Percentiles rank a stretch among this genome's conserved stretches.
Evolutionary conservation across 2,329 filamentous ascomycete genomes (phyloP).

Genomic region (Lomentospora prolificans): DNA sequence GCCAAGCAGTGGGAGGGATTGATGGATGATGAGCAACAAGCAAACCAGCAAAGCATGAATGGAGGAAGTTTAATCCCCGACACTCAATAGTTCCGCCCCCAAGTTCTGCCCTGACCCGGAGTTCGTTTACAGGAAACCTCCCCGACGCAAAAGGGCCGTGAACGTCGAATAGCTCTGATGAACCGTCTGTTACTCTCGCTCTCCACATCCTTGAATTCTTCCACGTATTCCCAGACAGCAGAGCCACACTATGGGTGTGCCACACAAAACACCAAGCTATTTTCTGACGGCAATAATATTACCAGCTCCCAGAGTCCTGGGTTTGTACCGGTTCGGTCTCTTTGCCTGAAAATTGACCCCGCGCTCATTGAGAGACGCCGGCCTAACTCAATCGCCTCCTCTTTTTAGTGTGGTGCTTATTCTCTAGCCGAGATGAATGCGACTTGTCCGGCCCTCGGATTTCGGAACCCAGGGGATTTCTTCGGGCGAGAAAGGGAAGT

Average conservation of each 20-base stretch:
- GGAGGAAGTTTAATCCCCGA: too few species aligned
- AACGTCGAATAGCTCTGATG: too few species aligned
- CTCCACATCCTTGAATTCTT: too few species aligned
- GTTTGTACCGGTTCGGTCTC: not conserved
- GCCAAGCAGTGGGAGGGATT: too few species aligned
- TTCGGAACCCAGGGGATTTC: not conserved
- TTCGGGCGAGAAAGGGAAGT: not conserved
- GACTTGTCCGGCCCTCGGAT: not conserved
- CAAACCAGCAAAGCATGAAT: not conserved
- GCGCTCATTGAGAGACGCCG: too few species aligned
- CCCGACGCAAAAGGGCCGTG: too few species aligned
- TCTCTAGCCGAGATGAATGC: not conserved
- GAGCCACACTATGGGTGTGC: too few species aligned
- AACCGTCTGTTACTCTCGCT: too few species aligned
- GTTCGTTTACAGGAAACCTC: too few species aligned
- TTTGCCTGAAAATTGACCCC: not conserved
- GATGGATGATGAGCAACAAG: not conserved
- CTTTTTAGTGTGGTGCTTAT: not conserved
- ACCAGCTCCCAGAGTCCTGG: not conserved
- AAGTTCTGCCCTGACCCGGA: too few species aligned
- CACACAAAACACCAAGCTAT: not conserved
- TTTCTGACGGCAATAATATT: not conserved
- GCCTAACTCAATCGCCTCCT: not conserved
- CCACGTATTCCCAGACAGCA: too few species aligned
- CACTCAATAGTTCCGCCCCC: too few species aligned